Base-by-base conservation (phyloP, 345 rosid species). In the Aquilaria sinensis region DNA sequence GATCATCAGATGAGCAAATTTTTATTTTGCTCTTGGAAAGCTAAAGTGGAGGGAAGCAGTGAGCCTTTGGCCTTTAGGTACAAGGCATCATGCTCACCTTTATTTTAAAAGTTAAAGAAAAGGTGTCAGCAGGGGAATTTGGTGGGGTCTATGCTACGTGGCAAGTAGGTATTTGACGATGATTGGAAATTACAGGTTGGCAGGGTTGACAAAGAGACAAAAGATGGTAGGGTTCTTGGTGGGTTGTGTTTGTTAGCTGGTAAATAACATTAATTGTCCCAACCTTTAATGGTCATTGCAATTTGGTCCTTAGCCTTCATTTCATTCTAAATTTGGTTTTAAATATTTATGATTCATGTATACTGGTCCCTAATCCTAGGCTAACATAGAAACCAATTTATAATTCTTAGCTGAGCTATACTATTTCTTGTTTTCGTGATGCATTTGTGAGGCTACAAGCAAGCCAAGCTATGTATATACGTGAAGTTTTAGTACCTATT, bases 151-250 rank as follows among this genome's bases (percentile, higher is more conserved):
- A 43, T 32, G 62, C 57, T 70, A 71, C 61, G 31, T 77, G 83
- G 73, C 70, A 56, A 15, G 30, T 9, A 56, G 55, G 30, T 54
- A 73, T 12, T 65, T 76, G 78, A 3, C 33, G 47, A 53, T 56
- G 51, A 6, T 72, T 72, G 16, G 63, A 75, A 64, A 72, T 16
- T 51, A 63, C 77, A 74, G 74, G 81, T 72, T 72, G 85, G 81
- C 77, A 62, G 59, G 72, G 56, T 37, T 8, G 37, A 49, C 47
- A 47, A 76, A 58, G 57, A 68, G 76, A 63, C 75, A 64, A 69
- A 65, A 77, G 57, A 63, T 10, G 58, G 61, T 67, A 59, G 71
- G 66, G 58, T 5, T 51, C 75, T 79, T 72, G 77, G 62, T 63
- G 58, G 48, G 68, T 62, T 43, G 31, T 66, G 65, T 69, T 69